Evolutionary conservation across 1,139 yeast species (phyloP).

Genomic region (Geotrichum aggregatum): DNA sequence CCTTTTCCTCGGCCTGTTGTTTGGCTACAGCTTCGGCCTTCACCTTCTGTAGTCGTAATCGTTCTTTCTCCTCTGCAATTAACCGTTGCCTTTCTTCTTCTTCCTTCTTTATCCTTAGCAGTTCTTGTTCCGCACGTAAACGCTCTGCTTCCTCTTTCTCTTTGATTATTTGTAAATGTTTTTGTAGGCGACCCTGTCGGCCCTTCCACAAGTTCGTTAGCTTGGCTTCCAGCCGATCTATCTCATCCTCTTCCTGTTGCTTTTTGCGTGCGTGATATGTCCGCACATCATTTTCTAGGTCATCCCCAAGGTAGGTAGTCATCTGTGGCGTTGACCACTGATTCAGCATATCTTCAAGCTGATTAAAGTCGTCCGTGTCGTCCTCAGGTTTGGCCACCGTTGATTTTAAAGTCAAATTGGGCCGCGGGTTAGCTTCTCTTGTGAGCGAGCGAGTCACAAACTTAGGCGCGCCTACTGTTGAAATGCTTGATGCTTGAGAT

Average conservation of each 20-base stretch:
- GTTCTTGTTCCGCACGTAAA: conserved; percentile 24
- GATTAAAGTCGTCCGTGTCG: conserved; percentile 4
- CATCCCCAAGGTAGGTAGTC: conserved; percentile 5
- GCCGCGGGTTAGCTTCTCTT: background rate
- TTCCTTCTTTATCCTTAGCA: conserved; percentile 16
- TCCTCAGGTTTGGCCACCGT: background rate
- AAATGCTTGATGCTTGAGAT: background rate
- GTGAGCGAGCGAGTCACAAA: conserved; percentile 6
- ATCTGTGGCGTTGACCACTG: conserved; percentile 13
- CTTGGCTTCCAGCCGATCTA: conserved; percentile 8
- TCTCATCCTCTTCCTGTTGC: conserved; percentile 14
- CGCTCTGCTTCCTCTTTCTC: conserved; percentile 26
- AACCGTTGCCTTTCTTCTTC: conserved; percentile 22
- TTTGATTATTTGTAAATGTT: conserved; percentile 26
- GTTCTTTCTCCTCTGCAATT: conserved; percentile 25
- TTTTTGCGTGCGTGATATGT: conserved; percentile 7
- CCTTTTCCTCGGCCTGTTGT: conserved; percentile 23
- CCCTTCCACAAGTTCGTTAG: conserved; percentile 16
- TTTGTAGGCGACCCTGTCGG: conserved; percentile 27
- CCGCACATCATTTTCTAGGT: background rate
- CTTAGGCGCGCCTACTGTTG: background rate
- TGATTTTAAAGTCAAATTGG: background rate
- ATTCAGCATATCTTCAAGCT: conserved; percentile 8
- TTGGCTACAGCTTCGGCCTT: conserved; percentile 24
- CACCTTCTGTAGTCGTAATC: conserved; percentile 24